A percentile compares a stretch with the other conserved stretches of the same genome.
Conservation (phyloP, 495 filamentous ascomycete genomes). For the Penicillium cosmopolitanum region DNA sequence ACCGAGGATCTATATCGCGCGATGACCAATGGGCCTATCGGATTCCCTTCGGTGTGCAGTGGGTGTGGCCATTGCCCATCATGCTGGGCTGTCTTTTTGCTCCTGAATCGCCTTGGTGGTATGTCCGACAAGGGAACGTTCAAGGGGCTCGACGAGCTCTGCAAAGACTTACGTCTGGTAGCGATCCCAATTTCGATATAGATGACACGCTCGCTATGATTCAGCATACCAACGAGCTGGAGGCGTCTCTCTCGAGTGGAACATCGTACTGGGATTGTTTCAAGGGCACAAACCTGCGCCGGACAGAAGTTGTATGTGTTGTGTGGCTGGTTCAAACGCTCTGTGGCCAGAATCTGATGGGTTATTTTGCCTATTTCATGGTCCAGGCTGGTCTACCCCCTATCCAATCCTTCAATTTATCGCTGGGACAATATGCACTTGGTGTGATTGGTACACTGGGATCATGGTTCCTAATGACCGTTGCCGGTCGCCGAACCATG, state of each 20-base stretch:
- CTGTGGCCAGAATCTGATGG: constrained; percentile 68
- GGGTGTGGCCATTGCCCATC: constrained; percentile 74
- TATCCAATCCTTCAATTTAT: constrained; percentile 62
- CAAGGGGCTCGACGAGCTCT: constrained; percentile 59
- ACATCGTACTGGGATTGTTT: constrained; percentile 67
- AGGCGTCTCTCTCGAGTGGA: constrained; percentile 61
- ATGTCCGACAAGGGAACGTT: constrained; percentile 63
- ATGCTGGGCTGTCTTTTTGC: constrained; percentile 64
- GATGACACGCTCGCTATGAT: constrained; percentile 76
- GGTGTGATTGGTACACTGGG: constrained; percentile 65
- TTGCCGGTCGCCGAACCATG: constrained; percentile 65
- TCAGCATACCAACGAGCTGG: constrained; percentile 69
- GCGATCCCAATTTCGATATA: constrained; percentile 58
- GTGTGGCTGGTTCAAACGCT: constrained; percentile 75
- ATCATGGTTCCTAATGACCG: constrained; percentile 67
- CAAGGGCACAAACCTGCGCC: constrained; percentile 65
- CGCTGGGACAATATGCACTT: constrained; percentile 68
- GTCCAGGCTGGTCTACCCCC: constrained; percentile 63
- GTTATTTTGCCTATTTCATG: constrained; percentile 73
- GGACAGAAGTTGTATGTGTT: constrained; percentile 66
- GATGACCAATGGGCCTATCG: constrained; percentile 61
- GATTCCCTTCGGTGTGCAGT: constrained; percentile 69
- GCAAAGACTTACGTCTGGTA: constrained; percentile 56
- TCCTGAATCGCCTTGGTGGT: constrained; percentile 77
- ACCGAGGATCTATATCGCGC: constrained; percentile 51